Conservation (phyloP, 2,329 filamentous ascomycete genomes). For the Clarireedia hainanense region DNA sequence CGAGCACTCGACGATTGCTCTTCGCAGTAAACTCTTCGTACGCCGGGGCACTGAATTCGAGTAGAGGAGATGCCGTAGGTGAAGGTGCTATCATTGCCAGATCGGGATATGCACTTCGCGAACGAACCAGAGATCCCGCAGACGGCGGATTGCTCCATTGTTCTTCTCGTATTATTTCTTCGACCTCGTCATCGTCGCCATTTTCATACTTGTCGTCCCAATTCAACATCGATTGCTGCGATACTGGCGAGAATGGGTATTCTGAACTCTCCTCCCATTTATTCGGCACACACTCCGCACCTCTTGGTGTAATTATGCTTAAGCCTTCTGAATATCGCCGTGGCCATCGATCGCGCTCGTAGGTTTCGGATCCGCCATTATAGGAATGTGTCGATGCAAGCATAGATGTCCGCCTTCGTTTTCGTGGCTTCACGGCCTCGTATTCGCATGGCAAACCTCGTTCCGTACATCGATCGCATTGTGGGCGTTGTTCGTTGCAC, state of each 20-base stretch:
- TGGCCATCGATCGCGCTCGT: slow-evolving; percentile 19
- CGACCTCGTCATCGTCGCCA: slow-evolving; percentile 18
- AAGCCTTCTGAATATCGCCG: slow-evolving; percentile 16
- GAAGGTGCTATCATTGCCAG: slow-evolving; percentile 26
- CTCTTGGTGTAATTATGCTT: slow-evolving; percentile 8
- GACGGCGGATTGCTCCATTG: slow-evolving; percentile 1
- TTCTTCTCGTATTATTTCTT: slow-evolving; percentile 21
- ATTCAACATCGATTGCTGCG: slow-evolving; percentile 14
- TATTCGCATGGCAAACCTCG: slow-evolving; percentile 26
- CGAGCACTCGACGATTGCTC: slow-evolving; percentile 45
- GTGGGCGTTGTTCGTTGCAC: slow-evolving; percentile 27
- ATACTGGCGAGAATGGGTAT: slow-evolving; percentile 19
- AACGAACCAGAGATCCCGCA: slow-evolving; percentile 14
- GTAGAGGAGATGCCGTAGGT: slow-evolving; percentile 22
- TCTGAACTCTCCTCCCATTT: slow-evolving; percentile 19
- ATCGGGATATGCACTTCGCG: slow-evolving; percentile 26
- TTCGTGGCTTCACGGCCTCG: slow-evolving; percentile 27
- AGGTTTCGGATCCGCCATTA: slow-evolving; percentile 14
- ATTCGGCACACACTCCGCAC: slow-evolving; percentile 6
- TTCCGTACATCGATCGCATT: slow-evolving; percentile 27
- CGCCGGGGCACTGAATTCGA: slow-evolving; percentile 44
- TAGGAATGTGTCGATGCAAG: slow-evolving; percentile 17
- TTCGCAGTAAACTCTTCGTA: slow-evolving; percentile 50
- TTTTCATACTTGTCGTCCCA: slow-evolving; percentile 17
- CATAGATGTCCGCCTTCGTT: slow-evolving; percentile 15